Base-by-base conservation (phyloP, 441 rosid genomes). In the Syzygium syzygioides region DNA sequence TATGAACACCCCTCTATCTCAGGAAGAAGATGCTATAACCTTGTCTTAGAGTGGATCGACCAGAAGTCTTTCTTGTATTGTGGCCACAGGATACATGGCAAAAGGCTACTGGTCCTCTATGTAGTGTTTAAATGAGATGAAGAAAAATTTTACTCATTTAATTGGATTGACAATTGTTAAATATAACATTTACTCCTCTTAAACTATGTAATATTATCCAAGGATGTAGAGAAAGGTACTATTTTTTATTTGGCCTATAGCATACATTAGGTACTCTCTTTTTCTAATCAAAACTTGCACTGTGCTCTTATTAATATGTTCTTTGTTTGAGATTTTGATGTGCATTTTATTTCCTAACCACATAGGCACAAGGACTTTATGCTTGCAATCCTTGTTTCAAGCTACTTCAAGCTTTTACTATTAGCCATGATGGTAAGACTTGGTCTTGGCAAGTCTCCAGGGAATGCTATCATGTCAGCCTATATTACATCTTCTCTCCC, bases 401-500 rank as follows among this genome's bases (percentile, higher is more conserved):
- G 97, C 92, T 96, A 95, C 93, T 95, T 93, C 90, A 96, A 94
- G 95, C 92, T 95, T 87, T 93, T 93, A 87, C 94, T 95, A 86
- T 86, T 95, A 86, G 93, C 97, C 62, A 95, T 93, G 96, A 93
- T 94, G 97, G 98, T 96, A 93, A 64, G 92, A 55, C 83, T 87
- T 90, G 83, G 83, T n/a, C 88, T 92, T 30, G 79, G 60, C 55
- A 50, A 57, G 34, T 32, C 86, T 87, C 4, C 86, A 86, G 9
- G 28, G 62, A 32, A 12, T 15, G 20, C 37, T 55, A 14, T 30
- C 41, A 9, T 53, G 23, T 30, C 18, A 26, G 15, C 48, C 76
- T 28, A 25, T 32, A 12, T 10, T 76, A 52, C 71, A 12, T 53
- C 50, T 76, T 86, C 20, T 53, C 23, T 68, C 48, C 37, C 53